phyloP scores from a whole-genome alignment of 345 rosid species.

The Syzygium aromaticum region DNA sequence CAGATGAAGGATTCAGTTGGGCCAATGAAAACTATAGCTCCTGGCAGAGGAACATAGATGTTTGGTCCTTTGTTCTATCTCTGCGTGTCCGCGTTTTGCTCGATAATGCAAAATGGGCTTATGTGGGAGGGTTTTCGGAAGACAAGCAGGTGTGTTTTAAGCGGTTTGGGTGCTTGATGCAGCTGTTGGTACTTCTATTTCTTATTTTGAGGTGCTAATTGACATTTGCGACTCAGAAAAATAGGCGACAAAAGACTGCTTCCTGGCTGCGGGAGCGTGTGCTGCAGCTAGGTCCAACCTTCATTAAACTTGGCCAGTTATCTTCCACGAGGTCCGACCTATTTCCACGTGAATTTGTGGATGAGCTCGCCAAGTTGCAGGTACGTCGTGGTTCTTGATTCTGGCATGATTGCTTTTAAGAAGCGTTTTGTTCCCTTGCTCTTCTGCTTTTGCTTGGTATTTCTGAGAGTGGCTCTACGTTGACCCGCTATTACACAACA shows the following conservation, averaged over 20 bases:
- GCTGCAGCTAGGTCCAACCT: constrained; percentile 96
- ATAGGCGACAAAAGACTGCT: constrained; percentile 60
- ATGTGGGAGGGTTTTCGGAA: constrained; percentile 63
- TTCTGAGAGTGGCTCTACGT: not conserved
- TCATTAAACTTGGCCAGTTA: constrained; percentile 90
- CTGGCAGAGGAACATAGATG: constrained; percentile 66
- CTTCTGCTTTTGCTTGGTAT: not conserved
- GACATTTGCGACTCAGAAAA: constrained; percentile 34
- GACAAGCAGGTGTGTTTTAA: constrained; percentile 56
- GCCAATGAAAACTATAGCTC: constrained; percentile 80
- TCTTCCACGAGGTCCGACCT: constrained; percentile 93
- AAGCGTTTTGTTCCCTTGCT: not conserved
- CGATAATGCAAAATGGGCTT: constrained; percentile 90
- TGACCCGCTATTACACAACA: not conserved
- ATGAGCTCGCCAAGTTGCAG: constrained; percentile 98
- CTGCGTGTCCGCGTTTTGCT: constrained; percentile 63
- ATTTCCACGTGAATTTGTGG: constrained; percentile 84
- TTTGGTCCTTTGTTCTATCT: constrained; percentile 81
- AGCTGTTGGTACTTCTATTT: not conserved
- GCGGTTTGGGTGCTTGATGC: not conserved
- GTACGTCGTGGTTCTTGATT: constrained; percentile 20
- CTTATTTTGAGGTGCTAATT: not conserved
- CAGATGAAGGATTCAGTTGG: constrained; percentile 97
- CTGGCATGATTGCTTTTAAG: not conserved
- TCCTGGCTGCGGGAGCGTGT: constrained; percentile 84